A percentile compares a stretch with the other conserved stretches of the same genome.
phyloP scores from a whole-genome alignment of 768 basidiomycete species.

The Lactarius sp. region DNA sequence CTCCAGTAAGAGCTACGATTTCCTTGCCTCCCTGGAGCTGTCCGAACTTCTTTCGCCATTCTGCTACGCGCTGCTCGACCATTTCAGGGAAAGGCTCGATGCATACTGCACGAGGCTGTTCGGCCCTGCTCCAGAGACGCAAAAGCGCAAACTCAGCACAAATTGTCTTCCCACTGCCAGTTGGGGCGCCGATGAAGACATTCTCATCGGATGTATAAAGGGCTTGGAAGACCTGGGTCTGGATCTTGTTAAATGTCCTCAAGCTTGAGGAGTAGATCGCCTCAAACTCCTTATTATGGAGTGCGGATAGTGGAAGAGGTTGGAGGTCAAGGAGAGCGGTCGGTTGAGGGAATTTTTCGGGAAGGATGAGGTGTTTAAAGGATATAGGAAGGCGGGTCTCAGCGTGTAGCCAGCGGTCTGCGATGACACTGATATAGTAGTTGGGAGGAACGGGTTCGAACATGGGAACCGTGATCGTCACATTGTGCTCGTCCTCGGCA shows the following conservation, averaged over 20 bases:
- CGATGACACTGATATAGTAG: constrained; percentile 93
- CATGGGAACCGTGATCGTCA: constrained; percentile 94
- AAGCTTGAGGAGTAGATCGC: constrained; percentile 76
- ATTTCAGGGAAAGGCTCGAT: constrained; percentile 97
- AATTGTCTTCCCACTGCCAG: constrained; percentile 95
- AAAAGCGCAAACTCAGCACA: constrained; percentile 95
- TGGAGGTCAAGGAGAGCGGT: constrained; percentile 94
- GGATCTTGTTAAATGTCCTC: constrained; percentile 94
- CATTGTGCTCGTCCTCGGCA: constrained; percentile 88
- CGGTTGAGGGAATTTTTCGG: constrained; percentile 91
- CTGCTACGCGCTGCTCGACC: constrained; percentile 84
- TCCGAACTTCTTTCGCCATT: constrained; percentile 86
- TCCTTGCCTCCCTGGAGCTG: constrained; percentile 86
- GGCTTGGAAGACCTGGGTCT: constrained; percentile 98
- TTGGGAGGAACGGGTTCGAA: constrained; percentile 97
- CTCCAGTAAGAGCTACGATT: constrained; percentile 90
- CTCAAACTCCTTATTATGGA: constrained; percentile 93
- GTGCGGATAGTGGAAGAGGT: constrained; percentile 78
- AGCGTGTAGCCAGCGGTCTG: constrained; percentile 93
- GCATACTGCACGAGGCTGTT: constrained; percentile 82
- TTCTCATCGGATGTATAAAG: constrained; percentile 96
- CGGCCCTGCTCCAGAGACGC: constrained; percentile 87
- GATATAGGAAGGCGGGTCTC: constrained; percentile 94
- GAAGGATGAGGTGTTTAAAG: constrained; percentile 96
- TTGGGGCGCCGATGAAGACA: constrained; percentile 93